Evolutionary conservation across 257 asterid species (phyloP).

Genomic region (Linderniella brevidens): DNA sequence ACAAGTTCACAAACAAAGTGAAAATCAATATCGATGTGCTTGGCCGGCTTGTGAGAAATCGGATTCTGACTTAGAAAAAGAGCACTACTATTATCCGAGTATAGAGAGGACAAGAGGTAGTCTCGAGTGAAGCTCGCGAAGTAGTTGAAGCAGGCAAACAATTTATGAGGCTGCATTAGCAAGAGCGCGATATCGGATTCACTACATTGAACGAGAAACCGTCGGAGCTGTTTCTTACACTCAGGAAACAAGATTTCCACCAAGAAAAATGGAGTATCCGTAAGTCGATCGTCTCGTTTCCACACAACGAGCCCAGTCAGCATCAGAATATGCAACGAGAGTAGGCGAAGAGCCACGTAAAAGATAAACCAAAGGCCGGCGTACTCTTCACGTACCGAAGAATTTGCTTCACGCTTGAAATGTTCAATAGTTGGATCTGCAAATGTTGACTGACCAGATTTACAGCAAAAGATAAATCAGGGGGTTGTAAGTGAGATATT

Average conservation of each 20-base stretch:
- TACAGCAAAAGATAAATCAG: not conserved
- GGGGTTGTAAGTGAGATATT: not conserved
- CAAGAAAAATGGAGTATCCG: not conserved
- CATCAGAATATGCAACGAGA: not conserved
- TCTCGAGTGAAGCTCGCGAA: not conserved
- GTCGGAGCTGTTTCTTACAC: not conserved
- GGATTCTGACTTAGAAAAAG: not conserved
- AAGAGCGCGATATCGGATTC: slow-evolving; percentile 1
- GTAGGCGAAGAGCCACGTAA: not conserved
- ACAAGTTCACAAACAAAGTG: too few species aligned
- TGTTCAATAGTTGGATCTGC: not conserved
- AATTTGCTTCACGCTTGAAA: not conserved
- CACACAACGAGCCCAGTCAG: slow-evolving; percentile 7
- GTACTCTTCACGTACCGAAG: not conserved
- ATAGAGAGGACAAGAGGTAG: not conserved
- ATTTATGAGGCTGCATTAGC: not conserved
- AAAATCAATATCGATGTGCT: slow-evolving; percentile 1
- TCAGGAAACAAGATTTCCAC: slow-evolving; percentile 2
- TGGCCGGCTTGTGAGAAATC: not conserved
- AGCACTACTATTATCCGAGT: not conserved
- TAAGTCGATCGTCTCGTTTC: not conserved
- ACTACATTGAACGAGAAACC: not conserved
- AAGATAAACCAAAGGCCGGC: not conserved
- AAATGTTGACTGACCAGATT: not conserved
- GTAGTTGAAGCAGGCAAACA: not conserved